phyloP scores from a whole-genome alignment of 352 stramenopile genomes.

The Phytopythium cucurbitacearum region DNA sequence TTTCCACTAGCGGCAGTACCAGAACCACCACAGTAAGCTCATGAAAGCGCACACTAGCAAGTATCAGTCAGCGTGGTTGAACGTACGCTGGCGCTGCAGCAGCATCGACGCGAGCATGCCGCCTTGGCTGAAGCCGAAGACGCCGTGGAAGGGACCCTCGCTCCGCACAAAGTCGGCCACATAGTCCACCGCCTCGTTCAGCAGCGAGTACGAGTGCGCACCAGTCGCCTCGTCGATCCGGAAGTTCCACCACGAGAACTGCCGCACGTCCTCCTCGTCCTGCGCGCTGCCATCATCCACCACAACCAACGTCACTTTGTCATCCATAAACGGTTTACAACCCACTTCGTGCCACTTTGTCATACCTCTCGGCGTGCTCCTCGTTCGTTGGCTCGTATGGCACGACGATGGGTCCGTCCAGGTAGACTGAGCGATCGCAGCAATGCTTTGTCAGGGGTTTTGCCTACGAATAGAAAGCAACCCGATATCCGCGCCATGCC shows the following conservation, averaged over 20 bases:
- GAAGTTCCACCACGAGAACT: constrained; percentile 80
- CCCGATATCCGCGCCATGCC: constrained; percentile 3
- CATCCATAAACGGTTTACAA: background rate
- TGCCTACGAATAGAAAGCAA: background rate
- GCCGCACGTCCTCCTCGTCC: constrained; percentile 35
- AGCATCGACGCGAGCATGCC: constrained; percentile 65
- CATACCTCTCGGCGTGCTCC: constrained; percentile 41
- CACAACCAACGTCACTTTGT: constrained; percentile 4
- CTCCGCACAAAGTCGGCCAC: constrained; percentile 50
- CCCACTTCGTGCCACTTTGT: background rate
- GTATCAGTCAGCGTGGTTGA: background rate
- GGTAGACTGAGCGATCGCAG: constrained; percentile 42
- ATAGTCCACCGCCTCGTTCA: constrained; percentile 70
- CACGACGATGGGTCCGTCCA: constrained; percentile 72
- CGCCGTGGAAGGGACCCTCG: constrained; percentile 80
- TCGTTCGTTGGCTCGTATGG: constrained; percentile 61
- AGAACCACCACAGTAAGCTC: background rate
- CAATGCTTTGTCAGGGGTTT: constrained; percentile 1
- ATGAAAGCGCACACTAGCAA: background rate
- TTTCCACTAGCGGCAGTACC: constrained; percentile 18
- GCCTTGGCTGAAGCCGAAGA: constrained; percentile 85
- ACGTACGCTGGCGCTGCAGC: constrained; percentile 66
- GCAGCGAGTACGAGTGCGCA: constrained; percentile 32
- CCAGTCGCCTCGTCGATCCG: constrained; percentile 35
- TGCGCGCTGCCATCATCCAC: constrained; percentile 10